Evolutionary conservation across 192 early-diverging fungal genomes (phyloP), one percentile per base, ranked within the genome.

Genomic region (Ambispora gerdemannii): DNA sequence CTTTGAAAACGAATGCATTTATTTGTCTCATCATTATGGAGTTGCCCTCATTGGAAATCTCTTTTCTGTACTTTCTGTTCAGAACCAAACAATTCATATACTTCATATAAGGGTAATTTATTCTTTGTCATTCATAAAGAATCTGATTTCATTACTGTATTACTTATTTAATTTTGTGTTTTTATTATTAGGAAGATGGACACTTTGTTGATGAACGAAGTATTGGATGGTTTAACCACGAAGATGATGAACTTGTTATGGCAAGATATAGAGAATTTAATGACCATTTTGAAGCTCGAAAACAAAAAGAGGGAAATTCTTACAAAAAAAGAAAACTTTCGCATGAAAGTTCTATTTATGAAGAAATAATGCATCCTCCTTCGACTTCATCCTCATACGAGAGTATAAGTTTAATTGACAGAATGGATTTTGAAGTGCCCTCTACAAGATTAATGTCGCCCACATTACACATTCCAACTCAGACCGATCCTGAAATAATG

Each of bases 61-160:
- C 22, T 77, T 92, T 53, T 87, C 80, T 17, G 82, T 92, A 50
- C 84, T 88, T 65, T 84, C 87, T 20, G 81, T 90, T n/a, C 85
- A 90, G 70, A 77, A 90, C 61, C 90, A 92, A 52, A 78, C 79
- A 32, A 89, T 90, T 50, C 82, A 89, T 67, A 76, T 91, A 22
- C 74, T 85, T 25, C 81, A 86, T 47, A 79, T 89, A 51, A 83
- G 77, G 79, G 88, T 90, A 76, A 55, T 35, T 22, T 0, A 30
- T 27, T 28, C 60, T n/a, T 50, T 59, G 28, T 8, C 6, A 30
- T 3, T 19, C 36, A 3, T 38, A 7, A 15, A 27, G n/a, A 33
- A 19, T 11, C 20, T 22, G 15, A 35, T 34, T 34, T 15, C 20
- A 2, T 60, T 7, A 13, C 15, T 28, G 7, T 8, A 35, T 32